Percentiles rank a stretch among this genome's conserved stretches.
Conservation (phyloP, 306 rosid species). For the Lupinus albus region DNA sequence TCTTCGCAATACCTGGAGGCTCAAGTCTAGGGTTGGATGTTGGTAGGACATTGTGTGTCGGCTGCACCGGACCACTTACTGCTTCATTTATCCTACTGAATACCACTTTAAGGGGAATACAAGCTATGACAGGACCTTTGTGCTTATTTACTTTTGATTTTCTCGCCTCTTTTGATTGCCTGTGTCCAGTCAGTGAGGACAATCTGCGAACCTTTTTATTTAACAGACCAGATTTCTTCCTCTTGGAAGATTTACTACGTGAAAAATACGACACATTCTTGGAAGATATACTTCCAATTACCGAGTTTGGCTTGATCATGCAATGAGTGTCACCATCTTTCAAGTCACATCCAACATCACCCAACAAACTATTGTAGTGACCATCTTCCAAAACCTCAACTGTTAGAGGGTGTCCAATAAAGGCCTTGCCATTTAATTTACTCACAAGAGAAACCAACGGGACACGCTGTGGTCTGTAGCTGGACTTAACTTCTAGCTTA, state of each 20-base stretch:
- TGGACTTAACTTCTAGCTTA: slow-evolving; percentile 64
- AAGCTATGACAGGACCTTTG: slow-evolving; percentile 60
- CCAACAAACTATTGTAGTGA: slow-evolving; percentile 43
- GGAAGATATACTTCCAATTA: slow-evolving; percentile 39
- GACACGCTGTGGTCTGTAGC: slow-evolving; percentile 66
- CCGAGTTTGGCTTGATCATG: slow-evolving; percentile 39
- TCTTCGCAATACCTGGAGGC: slow-evolving; percentile 17
- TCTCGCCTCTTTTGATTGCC: slow-evolving; percentile 47
- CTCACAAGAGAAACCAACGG: slow-evolving; percentile 80
- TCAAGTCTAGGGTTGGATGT: slow-evolving; percentile 41
- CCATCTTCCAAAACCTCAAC: slow-evolving; percentile 62
- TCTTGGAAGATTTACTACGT: slow-evolving; percentile 46
- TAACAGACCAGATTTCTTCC: slow-evolving; percentile 57
- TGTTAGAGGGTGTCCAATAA: slow-evolving; percentile 76
- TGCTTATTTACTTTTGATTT: slow-evolving; percentile 51
- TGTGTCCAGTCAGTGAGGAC: slow-evolving; percentile 62
- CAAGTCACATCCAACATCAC: slow-evolving; percentile 29
- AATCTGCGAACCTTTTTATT: slow-evolving; percentile 66
- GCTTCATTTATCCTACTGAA: slow-evolving; percentile 81
- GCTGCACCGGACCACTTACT: slow-evolving; percentile 54
- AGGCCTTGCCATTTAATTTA: slow-evolving; percentile 68
- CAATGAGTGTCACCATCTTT: slow-evolving; percentile 35
- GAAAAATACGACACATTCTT: slow-evolving; percentile 44
- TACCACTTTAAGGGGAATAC: slow-evolving; percentile 69
- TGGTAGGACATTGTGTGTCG: slow-evolving; percentile 41